Evolutionary conservation across 306 rosid species (phyloP), one percentile per base, ranked within the genome.

Genomic region (Lathyrus oleraceus): DNA sequence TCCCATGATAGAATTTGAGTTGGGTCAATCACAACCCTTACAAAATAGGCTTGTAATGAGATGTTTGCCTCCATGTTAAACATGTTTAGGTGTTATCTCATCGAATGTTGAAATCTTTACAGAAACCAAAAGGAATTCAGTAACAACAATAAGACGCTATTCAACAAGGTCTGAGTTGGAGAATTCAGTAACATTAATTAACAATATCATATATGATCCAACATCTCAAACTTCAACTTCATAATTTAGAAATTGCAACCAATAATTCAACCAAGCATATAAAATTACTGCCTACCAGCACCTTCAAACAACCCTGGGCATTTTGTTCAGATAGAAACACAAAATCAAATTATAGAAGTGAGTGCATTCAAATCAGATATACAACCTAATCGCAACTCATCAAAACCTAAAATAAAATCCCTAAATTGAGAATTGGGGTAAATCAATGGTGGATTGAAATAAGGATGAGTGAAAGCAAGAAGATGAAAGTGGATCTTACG

Each of bases 401-500:
- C 28, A 2, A 25, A 3, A 25, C 28, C 28, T 25, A 25, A 2
- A 25, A 72, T 49, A 61, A 30, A 60, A 60, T n/a, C 79, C 39
- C 75, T 25, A 13, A 53, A 23, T 53, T 21, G 2, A 19, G n/a
- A 52, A 52, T 1, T 19, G 58, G 23, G 21, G 10, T 7, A 6
- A 48, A 48, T 48, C 12, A 48, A 48, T 7, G 5, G 6, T 17
- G 4, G 56, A 48, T 48, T 16, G 10, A 48, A 48, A 17, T 3
- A 64, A 0, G 17, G 15, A 14, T 23, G 58, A 4, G 27, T 9
- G 5, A 9, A 10, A 13, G 5, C 0, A 5, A 10, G 35, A 42
- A 63, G 15, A 39, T 23, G 23, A 13, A 13, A n/a, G 25, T 25
- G 71, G 58, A 65, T 4, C 11, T 42, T 82, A 91, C 96, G 72